Evolutionary conservation across 306 rosid species (phyloP).

Genomic region (Inga leiocalycina): DNA sequence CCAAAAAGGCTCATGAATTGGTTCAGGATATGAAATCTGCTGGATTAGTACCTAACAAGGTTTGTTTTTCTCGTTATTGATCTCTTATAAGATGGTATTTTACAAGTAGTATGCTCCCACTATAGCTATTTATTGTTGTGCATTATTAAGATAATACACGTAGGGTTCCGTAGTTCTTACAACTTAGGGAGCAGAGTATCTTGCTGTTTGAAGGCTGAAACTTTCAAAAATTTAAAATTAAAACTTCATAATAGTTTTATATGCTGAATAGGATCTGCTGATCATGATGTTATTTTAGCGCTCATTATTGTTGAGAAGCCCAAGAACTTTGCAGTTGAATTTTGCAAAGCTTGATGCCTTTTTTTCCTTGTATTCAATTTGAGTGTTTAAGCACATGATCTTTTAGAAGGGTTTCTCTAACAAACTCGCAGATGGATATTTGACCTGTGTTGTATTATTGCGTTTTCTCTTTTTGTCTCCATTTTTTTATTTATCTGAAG

Average conservation of each 20-base stretch:
- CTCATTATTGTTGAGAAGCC: background rate
- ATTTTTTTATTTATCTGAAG: background rate
- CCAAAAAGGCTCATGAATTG: constrained; percentile 69
- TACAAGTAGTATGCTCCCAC: background rate
- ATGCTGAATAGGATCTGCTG: background rate
- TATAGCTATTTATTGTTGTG: background rate
- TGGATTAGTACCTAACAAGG: constrained; percentile 95
- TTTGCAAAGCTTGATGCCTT: background rate
- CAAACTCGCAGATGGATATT: background rate
- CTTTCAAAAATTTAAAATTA: background rate
- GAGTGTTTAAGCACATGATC: background rate
- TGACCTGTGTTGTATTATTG: background rate
- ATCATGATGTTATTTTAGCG: background rate
- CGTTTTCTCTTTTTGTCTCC: background rate
- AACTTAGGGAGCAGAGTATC: background rate
- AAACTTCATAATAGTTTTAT: background rate
- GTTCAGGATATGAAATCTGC: constrained; percentile 76
- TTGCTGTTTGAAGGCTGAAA: background rate
- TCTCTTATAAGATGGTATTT: background rate
- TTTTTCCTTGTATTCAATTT: background rate
- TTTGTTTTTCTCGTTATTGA: constrained; percentile 61
- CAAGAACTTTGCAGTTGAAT: background rate
- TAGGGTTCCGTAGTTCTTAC: background rate
- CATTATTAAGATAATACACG: background rate
- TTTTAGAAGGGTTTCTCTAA: background rate